These are phyloP conservation scores for Lathyrus oleraceus DNA, from an alignment of 306 rosid genomes.

Conservation along the genomic window DNA sequence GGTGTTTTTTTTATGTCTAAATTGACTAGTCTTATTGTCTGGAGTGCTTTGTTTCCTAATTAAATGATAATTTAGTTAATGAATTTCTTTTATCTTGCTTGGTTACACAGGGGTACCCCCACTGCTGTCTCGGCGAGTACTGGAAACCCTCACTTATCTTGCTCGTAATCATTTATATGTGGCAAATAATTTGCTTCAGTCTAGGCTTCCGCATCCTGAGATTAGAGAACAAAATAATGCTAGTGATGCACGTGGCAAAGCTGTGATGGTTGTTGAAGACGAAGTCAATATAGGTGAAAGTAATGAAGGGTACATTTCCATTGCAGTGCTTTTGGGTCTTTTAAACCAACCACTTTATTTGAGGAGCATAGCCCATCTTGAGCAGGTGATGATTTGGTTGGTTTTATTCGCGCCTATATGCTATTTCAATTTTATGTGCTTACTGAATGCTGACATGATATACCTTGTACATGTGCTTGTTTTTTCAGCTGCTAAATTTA, in stretches of 20 bases:
- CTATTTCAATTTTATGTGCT: conserved; percentile 9
- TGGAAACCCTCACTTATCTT: conserved; percentile 90
- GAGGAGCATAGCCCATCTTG: conserved; percentile 96
- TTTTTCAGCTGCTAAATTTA: conserved; percentile 79
- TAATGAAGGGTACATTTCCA: conserved; percentile 57
- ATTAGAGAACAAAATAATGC: conserved; percentile 49
- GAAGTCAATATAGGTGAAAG: conserved; percentile 36
- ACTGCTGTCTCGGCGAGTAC: conserved; percentile 86
- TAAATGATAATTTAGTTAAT: background rate
- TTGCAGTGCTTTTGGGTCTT: conserved; percentile 85
- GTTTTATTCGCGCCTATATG: background rate
- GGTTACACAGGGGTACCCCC: conserved; percentile 85
- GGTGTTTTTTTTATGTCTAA: background rate
- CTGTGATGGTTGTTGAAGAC: conserved; percentile 81
- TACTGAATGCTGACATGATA: conserved; percentile 18
- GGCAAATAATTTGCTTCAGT: conserved; percentile 75
- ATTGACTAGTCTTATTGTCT: background rate
- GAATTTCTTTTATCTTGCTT: conserved; percentile 32
- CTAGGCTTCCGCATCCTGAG: conserved; percentile 52
- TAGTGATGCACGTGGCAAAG: conserved; percentile 63
- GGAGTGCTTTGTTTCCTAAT: background rate
- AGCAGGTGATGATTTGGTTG: conserved; percentile 67
- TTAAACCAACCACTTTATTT: conserved; percentile 91
- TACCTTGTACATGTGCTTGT: conserved; percentile 19
- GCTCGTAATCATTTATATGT: conserved; percentile 90